A percentile compares a stretch with the other conserved stretches of the same genome.
phyloP scores from a whole-genome alignment of 257 asterid genomes.

The Ajuga chamaepitys region DNA sequence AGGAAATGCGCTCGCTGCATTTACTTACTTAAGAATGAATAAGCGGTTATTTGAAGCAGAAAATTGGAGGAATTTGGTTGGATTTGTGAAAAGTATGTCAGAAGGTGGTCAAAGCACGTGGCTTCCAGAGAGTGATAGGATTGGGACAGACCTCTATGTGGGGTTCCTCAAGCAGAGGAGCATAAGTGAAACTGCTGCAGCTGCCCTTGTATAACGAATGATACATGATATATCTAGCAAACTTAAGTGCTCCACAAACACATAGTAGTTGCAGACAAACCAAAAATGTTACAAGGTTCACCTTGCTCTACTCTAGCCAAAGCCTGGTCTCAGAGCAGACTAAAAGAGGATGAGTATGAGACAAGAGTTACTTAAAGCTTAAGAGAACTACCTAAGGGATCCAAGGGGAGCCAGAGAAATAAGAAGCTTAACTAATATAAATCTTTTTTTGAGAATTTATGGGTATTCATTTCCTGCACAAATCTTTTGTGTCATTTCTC shows the following conservation, averaged over 20 bases:
- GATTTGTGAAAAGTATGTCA: constrained; percentile 67
- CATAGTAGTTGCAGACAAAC: not conserved
- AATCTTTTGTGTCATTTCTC: not conserved
- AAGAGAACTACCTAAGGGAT: constrained; percentile 10
- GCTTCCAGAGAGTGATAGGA: constrained; percentile 52
- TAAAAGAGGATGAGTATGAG: not conserved
- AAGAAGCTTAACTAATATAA: not conserved
- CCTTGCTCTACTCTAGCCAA: constrained; percentile 12
- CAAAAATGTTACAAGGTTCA: constrained; percentile 5
- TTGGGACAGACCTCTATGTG: constrained; percentile 62
- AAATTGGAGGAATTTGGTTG: constrained; percentile 71
- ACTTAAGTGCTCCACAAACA: not conserved
- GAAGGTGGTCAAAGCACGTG: constrained; percentile 52
- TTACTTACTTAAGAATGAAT: constrained; percentile 80
- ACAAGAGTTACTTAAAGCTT: constrained; percentile 8
- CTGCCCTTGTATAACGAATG: constrained; percentile 47
- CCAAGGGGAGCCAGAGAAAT: constrained; percentile 8
- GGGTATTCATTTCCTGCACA: constrained; percentile 14
- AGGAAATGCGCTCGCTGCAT: constrained; percentile 63
- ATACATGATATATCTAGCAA: constrained; percentile 1
- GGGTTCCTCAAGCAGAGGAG: constrained; percentile 42
- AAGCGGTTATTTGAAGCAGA: constrained; percentile 67
- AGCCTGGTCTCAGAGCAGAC: not conserved
- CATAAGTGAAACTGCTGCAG: constrained; percentile 30
- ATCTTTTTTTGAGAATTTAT: constrained; percentile 8